phyloP scores from a whole-genome alignment of 169 alveolate genomes.

The Plasmodium knowlesi region DNA sequence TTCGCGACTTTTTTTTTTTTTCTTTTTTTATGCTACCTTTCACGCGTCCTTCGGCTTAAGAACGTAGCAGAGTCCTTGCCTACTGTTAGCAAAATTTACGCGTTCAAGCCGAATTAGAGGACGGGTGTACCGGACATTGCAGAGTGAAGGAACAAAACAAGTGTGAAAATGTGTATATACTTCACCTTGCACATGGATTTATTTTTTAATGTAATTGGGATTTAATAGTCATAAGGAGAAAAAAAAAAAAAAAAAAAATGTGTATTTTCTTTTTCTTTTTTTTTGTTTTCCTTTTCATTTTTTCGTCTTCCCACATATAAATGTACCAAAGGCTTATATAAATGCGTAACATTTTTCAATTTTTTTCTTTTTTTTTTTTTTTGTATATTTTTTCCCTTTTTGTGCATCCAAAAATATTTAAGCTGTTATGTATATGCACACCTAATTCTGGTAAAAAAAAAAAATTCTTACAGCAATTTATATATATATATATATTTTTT shows the following conservation, averaged over 20 bases:
- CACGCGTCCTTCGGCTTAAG: not conserved
- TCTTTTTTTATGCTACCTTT: not conserved
- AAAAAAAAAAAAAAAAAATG: not conserved
- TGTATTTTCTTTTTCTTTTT: not conserved
- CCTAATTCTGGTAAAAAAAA: conserved; percentile 29
- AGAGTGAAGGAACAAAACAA: not conserved
- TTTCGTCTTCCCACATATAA: not conserved
- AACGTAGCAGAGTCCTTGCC: not conserved
- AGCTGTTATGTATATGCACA: conserved; percentile 21
- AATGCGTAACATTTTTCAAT: not conserved
- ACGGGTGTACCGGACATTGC: not conserved
- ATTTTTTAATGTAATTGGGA: conserved; percentile 29
- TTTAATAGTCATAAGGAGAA: not conserved
- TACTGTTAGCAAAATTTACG: not conserved
- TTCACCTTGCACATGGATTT: not conserved
- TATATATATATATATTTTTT: conserved; percentile 4
- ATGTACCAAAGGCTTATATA: not conserved
- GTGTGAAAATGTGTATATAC: not conserved
- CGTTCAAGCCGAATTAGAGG: not conserved
- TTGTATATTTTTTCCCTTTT: conserved; percentile 1
- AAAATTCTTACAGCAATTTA: not conserved
- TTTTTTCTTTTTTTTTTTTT: not conserved
- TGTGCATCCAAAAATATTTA: conserved; percentile 23
- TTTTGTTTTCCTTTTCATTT: not conserved
- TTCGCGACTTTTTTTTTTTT: not conserved